Evolutionary conservation across 139 green algal genomes (phyloP).

Genomic region (Choricystis sp.): DNA sequence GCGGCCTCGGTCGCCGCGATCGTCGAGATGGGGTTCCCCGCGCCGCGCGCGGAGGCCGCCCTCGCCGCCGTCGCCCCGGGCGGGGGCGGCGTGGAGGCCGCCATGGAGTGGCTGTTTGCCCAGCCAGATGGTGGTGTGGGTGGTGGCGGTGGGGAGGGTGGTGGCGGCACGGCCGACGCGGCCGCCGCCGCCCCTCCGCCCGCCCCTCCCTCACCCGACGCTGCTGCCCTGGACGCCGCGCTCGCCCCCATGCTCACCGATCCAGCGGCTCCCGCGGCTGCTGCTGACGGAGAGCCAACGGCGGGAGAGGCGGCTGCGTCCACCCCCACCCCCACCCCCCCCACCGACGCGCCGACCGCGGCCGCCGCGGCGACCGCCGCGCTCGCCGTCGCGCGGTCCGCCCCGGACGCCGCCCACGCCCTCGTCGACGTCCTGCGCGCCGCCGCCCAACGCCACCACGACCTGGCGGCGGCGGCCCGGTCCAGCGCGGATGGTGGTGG

Average conservation of each 20-base stretch:
- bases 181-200: background rate
- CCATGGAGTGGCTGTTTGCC: conserved; percentile 84
- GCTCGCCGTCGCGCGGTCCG: background rate
- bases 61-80: conserved; percentile 34
- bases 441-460: background rate
- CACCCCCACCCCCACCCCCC: too few species aligned
- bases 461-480: background rate
- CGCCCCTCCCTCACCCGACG: background rate
- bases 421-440: background rate
- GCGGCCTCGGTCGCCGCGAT: conserved; percentile 37
- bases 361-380: conserved; percentile 5
- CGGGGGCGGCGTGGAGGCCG: conserved; percentile 71
- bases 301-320: too few species aligned
- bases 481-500: background rate
- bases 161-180: conserved; percentile 1
- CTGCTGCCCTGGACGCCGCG: background rate
- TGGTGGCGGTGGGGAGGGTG: conserved; percentile 5
- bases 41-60: conserved; percentile 44
- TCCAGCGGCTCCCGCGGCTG: background rate
- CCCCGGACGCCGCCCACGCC: background rate
- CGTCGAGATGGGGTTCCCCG: conserved; percentile 81
- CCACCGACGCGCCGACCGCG: background rate
- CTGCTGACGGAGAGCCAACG: too few species aligned
- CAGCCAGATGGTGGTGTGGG: conserved; percentile 43
- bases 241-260: background rate